A percentile compares a stretch with the other conserved stretches of the same genome.
Conservation (phyloP, 345 rosid species). For the Salix caprea region DNA sequence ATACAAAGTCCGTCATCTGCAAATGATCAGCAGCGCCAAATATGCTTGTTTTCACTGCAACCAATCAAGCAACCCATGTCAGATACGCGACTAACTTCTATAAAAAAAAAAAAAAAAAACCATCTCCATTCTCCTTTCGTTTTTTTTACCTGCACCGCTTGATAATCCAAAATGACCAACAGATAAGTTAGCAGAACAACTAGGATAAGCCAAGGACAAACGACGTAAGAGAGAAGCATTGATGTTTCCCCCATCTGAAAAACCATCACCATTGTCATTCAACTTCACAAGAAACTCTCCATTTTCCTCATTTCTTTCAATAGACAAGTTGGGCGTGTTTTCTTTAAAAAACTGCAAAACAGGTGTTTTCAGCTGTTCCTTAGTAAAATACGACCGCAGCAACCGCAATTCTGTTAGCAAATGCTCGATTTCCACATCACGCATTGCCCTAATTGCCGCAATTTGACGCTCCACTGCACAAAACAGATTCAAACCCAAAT, state of each 20-base stretch:
- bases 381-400: constrained; percentile 49
- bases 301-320: constrained; percentile 36
- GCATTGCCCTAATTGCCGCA: constrained; percentile 65
- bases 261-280: constrained; percentile 33
- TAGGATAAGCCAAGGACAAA: constrained; percentile 50
- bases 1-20: constrained; percentile 46
- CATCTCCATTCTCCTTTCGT: neutral
- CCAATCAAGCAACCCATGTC: constrained; percentile 11
- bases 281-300: constrained; percentile 50
- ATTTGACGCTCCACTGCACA: constrained; percentile 57
- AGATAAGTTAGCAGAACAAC: constrained; percentile 29
- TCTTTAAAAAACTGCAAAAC: constrained; percentile 54
- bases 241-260: constrained; percentile 31
- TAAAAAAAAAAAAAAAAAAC: neutral
- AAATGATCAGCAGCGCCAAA: constrained; percentile 36
- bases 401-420: constrained; percentile 50
- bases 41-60: constrained; percentile 49
- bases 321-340: constrained; percentile 49
- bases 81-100: constrained; percentile 11
- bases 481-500: neutral
- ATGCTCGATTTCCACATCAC: constrained; percentile 71
- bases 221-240: constrained; percentile 47
- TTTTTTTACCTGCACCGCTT: constrained; percentile 36
- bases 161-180: constrained; percentile 52
- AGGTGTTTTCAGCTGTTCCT: constrained; percentile 55